Base-by-base conservation (phyloP, 495 filamentous ascomycete species). In the Geopyxis carbonaria region DNA sequence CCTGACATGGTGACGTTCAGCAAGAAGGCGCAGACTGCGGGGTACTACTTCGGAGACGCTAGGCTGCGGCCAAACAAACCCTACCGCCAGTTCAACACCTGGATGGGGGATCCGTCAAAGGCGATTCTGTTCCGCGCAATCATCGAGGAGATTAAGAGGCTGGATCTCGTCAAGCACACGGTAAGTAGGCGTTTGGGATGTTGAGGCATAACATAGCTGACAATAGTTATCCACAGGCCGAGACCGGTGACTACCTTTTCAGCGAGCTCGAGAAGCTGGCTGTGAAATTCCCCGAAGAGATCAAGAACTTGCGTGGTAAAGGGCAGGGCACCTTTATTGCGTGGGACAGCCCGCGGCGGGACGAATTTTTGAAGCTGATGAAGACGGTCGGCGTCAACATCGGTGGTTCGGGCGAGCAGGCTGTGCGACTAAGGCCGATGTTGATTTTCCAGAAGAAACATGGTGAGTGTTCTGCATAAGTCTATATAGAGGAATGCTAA, bases 61-160 rank as follows among this genome's bases (percentile, higher is more conserved):
- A 70, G 77, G 32, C 69, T 97, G 43, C 70, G 86, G n/a, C 89
- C 89, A 34, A 94, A 93, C 66, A 87, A 87, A 69, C 84, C 89
- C n/a, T 95, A 94, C 70, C 75, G 89, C 35, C 89, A 97, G 63
- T 97, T 95, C 66, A 97, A 97, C 64, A 97, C 91, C 43, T 97
- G 89, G 89, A 94, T 97, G 86, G 89, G 89, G 57, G 89, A 97
- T 63, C 89, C 89, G 21, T 75, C 80, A 7, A 75, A 83, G 34
- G 85, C 83, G 6, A 64, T 95, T 43, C 69, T 95, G 43, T 97
- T 94, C 75, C 72, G 79, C 40, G 83, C 78, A 48, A 94, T 97
- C 61, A 73, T 93, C 55, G 59, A 80, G 28, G 86, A 95, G 63
- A 80, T 97, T 36, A 73, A 92, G 63, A 66, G 74, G 29, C 64